A percentile compares a stretch with the other conserved stretches of the same genome.
Conservation (phyloP, 2,329 filamentous ascomycete genomes). For the Aureobasidium sp. region DNA sequence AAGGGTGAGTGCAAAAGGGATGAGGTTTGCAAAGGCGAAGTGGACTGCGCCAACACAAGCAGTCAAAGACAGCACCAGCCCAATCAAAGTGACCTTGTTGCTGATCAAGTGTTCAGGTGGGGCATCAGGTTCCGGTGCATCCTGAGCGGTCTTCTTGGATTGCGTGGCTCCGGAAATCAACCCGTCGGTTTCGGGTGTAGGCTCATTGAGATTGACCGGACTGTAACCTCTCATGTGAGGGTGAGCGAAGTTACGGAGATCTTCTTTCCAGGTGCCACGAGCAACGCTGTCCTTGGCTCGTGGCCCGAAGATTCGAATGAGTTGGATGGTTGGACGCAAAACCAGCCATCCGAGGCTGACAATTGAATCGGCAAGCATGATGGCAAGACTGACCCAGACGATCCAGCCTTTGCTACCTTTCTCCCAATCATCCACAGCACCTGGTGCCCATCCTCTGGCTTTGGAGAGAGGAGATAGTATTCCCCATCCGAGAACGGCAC, state of each 20-base stretch:
- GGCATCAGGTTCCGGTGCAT: conserved; percentile 62
- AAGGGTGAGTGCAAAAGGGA: conserved; percentile 74
- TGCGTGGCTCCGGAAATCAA: not conserved
- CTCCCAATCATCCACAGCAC: conserved; percentile 81
- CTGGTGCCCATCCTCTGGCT: conserved; percentile 78
- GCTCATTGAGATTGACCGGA: conserved; percentile 27
- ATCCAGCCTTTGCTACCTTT: conserved; percentile 96
- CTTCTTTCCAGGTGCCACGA: conserved; percentile 24
- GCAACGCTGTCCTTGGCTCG: conserved; percentile 24
- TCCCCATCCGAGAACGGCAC: conserved; percentile 84
- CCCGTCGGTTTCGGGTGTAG: conserved; percentile 9
- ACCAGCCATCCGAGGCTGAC: conserved; percentile 78
- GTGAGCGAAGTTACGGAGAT: conserved; percentile 29
- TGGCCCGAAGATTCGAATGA: conserved; percentile 36
- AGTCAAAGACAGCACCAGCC: conserved; percentile 66
- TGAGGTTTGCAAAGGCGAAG: conserved; percentile 72
- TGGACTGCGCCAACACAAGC: conserved; percentile 79
- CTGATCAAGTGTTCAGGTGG: conserved; percentile 77
- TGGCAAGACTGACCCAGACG: conserved; percentile 89
- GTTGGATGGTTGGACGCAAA: conserved; percentile 53
- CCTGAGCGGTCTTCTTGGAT: conserved; percentile 23
- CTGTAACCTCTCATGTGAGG: conserved; percentile 34
- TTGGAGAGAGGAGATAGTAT: conserved; percentile 86
- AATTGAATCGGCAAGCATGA: conserved; percentile 92
- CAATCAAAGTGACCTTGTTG: conserved; percentile 61